Evolutionary conservation across 2,329 filamentous ascomycete genomes (phyloP), one percentile per base, ranked within the genome.

Genomic region (Fusarium burgessii): DNA sequence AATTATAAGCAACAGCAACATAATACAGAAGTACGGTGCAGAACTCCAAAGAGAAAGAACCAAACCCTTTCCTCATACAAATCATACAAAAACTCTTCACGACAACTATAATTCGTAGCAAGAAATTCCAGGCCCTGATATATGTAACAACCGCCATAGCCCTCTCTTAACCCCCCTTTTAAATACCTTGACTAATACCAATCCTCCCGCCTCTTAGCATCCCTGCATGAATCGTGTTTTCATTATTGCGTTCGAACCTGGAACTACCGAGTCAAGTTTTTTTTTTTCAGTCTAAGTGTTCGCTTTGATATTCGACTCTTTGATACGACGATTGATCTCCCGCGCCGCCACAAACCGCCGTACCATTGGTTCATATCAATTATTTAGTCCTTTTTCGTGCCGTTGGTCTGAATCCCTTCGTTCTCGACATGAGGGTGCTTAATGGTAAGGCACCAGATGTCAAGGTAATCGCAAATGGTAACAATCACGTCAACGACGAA

Each of bases 391-490:
- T 86, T 86, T 74, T 85, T 83, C 12, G 45, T 67, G n/a, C 69
- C 74, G 55, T 80, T 73, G 58, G 77, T 55, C 33, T 66, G 62
- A 54, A 78, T 68, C 49, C 77, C 68, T 27, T 62, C 62, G 17
- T 73, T 81, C 75, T 88, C 86, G 27, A 85, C 83, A 70, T 87
- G 86, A 25, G 89, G 89, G 76, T 98, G 91, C 88, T 99, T 99
- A 84, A 99, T 99, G 3, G 93, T 97, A 79, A 99, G 85, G 79
- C 96, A 99, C 94, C 94, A 98, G 74, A 99, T 99, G 79, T 99
- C 96, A 67, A 98, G 87, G 80, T 97, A 97, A 80, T 99, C 96
- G 83, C 96, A 99, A 75, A 99, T 98, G 33, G 94, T 97, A 65
- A 96, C 94, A 73, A 99, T 98, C 61, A 98, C 95, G 79, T 98